phyloP scores from a whole-genome alignment of 768 basidiomycete species.

The Lactarius sp. region DNA sequence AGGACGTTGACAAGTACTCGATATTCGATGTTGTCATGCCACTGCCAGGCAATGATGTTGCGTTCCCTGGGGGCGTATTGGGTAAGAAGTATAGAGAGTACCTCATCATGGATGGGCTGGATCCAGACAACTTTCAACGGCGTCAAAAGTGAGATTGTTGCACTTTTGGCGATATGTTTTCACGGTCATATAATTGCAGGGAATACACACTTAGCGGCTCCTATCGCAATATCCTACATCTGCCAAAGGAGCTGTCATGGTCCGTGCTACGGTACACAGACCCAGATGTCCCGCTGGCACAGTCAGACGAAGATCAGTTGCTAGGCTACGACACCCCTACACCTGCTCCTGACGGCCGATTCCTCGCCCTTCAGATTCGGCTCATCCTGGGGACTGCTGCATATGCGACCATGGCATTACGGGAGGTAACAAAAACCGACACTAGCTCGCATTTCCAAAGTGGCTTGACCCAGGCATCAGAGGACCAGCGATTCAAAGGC shows the following conservation, averaged over 20 bases:
- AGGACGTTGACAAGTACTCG: constrained; percentile 72
- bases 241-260: constrained; percentile 81
- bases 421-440: constrained; percentile 92
- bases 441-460: constrained; percentile 90
- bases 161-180: background rate
- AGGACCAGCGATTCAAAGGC: constrained; percentile 78
- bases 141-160: constrained; percentile 70
- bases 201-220: constrained; percentile 92
- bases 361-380: constrained; percentile 81
- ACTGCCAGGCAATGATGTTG: constrained; percentile 91
- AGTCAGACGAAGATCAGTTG: constrained; percentile 92
- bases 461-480: constrained; percentile 67
- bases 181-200: constrained; percentile 38
- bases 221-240: constrained; percentile 86
- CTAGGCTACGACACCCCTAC: constrained; percentile 74
- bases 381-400: constrained; percentile 85
- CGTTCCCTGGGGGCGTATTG: constrained; percentile 84
- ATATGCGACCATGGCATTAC: constrained; percentile 97
- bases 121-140: constrained; percentile 82
- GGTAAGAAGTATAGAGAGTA: constrained; percentile 83
- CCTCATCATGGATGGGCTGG: constrained; percentile 79
- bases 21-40: constrained; percentile 98
- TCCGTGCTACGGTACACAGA: constrained; percentile 83
- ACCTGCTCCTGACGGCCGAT: constrained; percentile 66
- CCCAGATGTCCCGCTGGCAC: constrained; percentile 85